Base-by-base conservation (phyloP, 2,329 filamentous ascomycete species). In the Ophioceras dolichostomum region DNA sequence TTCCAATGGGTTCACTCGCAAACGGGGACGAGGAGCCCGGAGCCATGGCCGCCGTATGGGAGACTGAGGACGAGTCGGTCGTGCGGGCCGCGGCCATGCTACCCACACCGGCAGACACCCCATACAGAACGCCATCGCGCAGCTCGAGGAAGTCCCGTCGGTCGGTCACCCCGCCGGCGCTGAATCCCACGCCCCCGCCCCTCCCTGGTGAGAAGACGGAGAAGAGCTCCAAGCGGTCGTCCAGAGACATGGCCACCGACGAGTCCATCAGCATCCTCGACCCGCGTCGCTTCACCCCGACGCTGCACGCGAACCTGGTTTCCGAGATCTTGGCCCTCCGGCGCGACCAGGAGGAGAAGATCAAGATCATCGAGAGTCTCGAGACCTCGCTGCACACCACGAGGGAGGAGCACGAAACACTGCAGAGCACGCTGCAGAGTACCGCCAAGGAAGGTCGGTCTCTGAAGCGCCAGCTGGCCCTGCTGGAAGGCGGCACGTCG, bases 201-300 rank as follows among this genome's bases (percentile, higher is more conserved):
- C 45, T 67, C 16, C 55, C 63, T 5, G 58, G 53, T 29, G 64
- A 63, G 20, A 62, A 58, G 43, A 54, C 51, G 10, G 64, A 68
- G 33, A 65, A 57, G 47, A 56, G 53, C 17, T 60, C 59, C 8
- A 73, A 73, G 44, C 59, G 74, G 48, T 61, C 66, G 16, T 71
- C 72, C 12, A 64, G 68, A 40, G 78, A 85, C 52, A 58, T 74
- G 18, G 61, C 65, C 17, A 70, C 62, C 38, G 77, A 89, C 45
- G 82, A 89, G 44, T 74, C 64, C 32, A 76, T 87, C 40, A 70
- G 73, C 47, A 77, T 86, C 17, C 66, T 95, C 21, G 91, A 98
- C 52, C 87, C 91, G 3, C 77, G 89, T 39, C 76, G 91, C 27
- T 95, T 98, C 53, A 98, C 91, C 0, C 91, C 91, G 2, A 96